phyloP scores from a whole-genome alignment of 805 yeast genomes.

The Metahyphopichia silvanorum region DNA sequence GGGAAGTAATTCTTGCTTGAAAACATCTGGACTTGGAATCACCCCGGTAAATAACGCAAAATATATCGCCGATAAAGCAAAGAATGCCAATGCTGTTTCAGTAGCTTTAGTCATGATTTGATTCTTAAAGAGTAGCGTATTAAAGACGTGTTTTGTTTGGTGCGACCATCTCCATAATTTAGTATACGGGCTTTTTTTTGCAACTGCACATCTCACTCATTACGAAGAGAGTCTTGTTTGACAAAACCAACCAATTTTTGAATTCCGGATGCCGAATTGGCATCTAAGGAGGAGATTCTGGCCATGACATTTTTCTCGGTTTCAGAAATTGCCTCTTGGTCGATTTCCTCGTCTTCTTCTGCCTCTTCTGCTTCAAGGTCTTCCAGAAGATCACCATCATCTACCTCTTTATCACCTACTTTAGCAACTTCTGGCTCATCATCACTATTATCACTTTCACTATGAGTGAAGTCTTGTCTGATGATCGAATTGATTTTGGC shows the following conservation, averaged over 20 bases:
- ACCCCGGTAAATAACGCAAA: slow-evolving; percentile 48
- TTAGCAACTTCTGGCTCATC: slow-evolving; percentile 13
- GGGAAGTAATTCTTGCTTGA: slow-evolving; percentile 57
- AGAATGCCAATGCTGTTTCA: slow-evolving; percentile 49
- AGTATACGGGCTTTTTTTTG: neutral
- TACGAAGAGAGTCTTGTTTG: slow-evolving; percentile 25
- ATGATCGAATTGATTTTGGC: slow-evolving; percentile 42
- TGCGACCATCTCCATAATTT: too few species aligned
- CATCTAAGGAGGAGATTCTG: slow-evolving; percentile 34
- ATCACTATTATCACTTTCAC: slow-evolving; percentile 17
- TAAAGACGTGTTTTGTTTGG: neutral
- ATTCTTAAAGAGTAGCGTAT: neutral
- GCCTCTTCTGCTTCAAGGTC: slow-evolving; percentile 18
- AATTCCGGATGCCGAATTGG: slow-evolving; percentile 29
- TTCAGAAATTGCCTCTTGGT: slow-evolving; percentile 18
- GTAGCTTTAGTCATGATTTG: slow-evolving; percentile 62
- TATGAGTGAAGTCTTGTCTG: slow-evolving; percentile 31
- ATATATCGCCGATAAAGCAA: slow-evolving; percentile 50
- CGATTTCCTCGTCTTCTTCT: slow-evolving; percentile 21
- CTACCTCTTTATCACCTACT: slow-evolving; percentile 24
- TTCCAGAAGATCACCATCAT: slow-evolving; percentile 15
- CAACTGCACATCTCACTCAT: slow-evolving; percentile 1
- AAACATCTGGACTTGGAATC: slow-evolving; percentile 49
- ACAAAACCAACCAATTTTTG: slow-evolving; percentile 32
- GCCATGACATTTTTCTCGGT: slow-evolving; percentile 28